phyloP scores from a whole-genome alignment of 345 rosid species.

The Rhizophora mangle region DNA sequence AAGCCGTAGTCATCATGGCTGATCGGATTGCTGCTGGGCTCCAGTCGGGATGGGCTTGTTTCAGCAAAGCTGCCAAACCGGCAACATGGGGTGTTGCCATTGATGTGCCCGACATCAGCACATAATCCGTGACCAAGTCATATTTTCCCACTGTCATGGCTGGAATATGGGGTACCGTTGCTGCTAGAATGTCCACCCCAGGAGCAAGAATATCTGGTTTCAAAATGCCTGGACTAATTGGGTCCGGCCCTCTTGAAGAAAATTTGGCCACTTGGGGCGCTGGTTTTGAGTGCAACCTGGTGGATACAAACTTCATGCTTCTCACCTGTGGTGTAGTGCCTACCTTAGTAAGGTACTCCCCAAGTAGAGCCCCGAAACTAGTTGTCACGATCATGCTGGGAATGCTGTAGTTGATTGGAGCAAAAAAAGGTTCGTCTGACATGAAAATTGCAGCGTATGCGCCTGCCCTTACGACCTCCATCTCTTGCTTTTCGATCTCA shows the following conservation, averaged over 20 bases:
- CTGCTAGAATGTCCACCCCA: conserved; percentile 19
- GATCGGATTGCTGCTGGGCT: conserved; percentile 27
- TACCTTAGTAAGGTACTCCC: conserved; percentile 4
- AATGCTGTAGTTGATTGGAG: conserved; percentile 16
- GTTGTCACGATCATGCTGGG: conserved; percentile 26
- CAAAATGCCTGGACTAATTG: conserved; percentile 34
- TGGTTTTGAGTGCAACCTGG: conserved; percentile 30
- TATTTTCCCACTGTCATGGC: conserved; percentile 23
- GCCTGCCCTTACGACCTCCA: conserved; percentile 30
- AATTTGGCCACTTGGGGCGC: conserved; percentile 60
- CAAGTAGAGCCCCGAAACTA: conserved; percentile 8
- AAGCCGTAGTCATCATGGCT: conserved; percentile 31
- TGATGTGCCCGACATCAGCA: conserved; percentile 33
- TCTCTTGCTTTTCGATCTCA: conserved; percentile 6
- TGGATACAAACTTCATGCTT: conserved; percentile 29
- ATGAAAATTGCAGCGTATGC: conserved; percentile 38
- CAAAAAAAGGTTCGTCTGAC: conserved; percentile 12
- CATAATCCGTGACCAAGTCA: conserved; percentile 32
- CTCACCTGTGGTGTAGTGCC: conserved; percentile 20
- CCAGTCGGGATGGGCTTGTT: conserved; percentile 22
- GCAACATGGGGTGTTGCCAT: conserved; percentile 26
- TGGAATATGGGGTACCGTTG: background rate
- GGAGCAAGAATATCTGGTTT: conserved; percentile 53
- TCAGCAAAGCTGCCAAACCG: conserved; percentile 22
- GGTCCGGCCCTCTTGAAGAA: conserved; percentile 67